Conservation (phyloP, 345 rosid genomes). For the Hibiscus tridactylites region DNA sequence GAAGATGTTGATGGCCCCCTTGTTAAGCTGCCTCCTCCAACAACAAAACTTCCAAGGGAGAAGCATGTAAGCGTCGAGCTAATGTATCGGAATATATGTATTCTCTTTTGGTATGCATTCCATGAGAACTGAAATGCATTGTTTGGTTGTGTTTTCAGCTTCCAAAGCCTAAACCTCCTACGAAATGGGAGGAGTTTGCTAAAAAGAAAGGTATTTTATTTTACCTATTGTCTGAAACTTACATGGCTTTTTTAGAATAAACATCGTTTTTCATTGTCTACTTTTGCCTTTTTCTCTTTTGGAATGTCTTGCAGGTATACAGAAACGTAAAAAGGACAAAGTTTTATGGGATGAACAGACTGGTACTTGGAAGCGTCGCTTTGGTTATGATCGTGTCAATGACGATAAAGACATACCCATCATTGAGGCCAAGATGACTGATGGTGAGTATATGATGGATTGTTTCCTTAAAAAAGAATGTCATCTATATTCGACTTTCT, state of each 20-base stretch:
- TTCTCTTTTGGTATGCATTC: neutral
- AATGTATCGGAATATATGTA: too few relatives aligned
- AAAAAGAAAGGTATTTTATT: conserved; percentile 37
- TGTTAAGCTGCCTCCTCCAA: conserved; percentile 67
- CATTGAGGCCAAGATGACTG: conserved; percentile 75
- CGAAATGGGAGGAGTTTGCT: conserved; percentile 49
- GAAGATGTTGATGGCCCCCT: conserved; percentile 77
- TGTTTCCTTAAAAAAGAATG: neutral
- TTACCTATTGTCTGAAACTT: neutral
- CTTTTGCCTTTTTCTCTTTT: neutral
- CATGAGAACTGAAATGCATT: neutral
- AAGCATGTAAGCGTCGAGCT: conserved; percentile 48
- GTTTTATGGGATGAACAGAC: conserved; percentile 81
- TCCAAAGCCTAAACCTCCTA: conserved; percentile 51
- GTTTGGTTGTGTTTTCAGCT: conserved; percentile 26
- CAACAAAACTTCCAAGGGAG: conserved; percentile 72
- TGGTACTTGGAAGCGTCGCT: conserved; percentile 73
- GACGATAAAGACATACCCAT: conserved; percentile 81
- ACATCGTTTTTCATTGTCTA: neutral
- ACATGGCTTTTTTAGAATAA: neutral
- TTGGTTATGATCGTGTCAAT: conserved; percentile 87
- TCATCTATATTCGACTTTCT: neutral
- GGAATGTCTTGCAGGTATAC: conserved; percentile 48
- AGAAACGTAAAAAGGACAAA: conserved; percentile 81
- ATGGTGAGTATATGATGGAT: conserved; percentile 39